phyloP scores from a whole-genome alignment of 148 eudicot genomes.

The Rheum nobile region DNA sequence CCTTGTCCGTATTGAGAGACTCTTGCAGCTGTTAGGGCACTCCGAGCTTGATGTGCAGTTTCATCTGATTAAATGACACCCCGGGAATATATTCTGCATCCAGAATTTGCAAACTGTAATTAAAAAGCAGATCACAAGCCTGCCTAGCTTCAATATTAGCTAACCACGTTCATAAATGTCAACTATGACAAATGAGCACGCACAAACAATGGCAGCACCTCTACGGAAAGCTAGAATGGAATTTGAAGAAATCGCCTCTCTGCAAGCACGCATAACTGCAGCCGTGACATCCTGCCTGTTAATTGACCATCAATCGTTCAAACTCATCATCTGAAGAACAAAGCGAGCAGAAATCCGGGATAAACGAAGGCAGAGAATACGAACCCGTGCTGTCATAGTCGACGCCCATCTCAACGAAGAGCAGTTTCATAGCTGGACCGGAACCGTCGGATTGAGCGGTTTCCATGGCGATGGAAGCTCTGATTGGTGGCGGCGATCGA shows the following conservation, averaged over 20 bases:
- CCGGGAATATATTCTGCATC: slow-evolving; percentile 84
- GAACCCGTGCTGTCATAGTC: slow-evolving; percentile 97
- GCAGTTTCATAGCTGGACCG: slow-evolving; percentile 45
- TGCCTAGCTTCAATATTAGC: neutral
- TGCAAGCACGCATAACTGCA: slow-evolving; percentile 94
- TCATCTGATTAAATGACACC: slow-evolving; percentile 82
- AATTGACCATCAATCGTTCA: slow-evolving; percentile 3
- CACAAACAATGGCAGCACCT: slow-evolving; percentile 28
- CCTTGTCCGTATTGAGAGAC: slow-evolving; percentile 64
- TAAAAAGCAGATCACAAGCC: neutral
- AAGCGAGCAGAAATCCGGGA: neutral
- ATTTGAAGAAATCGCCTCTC: slow-evolving; percentile 90
- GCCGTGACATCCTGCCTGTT: slow-evolving; percentile 77
- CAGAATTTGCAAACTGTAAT: slow-evolving; percentile 5
- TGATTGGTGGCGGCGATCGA: slow-evolving; percentile 19
- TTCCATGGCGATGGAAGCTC: slow-evolving; percentile 17
- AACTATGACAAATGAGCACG: neutral
- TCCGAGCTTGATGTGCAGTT: slow-evolving; percentile 87
- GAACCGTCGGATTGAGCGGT: neutral
- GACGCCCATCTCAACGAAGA: slow-evolving; percentile 98
- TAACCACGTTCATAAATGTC: neutral
- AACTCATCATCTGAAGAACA: neutral
- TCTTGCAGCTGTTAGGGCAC: slow-evolving; percentile 77
- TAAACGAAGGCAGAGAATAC: neutral
- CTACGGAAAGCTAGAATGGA: slow-evolving; percentile 93